A percentile compares a stretch with the other conserved stretches of the same genome.
phyloP scores from a whole-genome alignment of 2,329 filamentous ascomycete genomes.

The Trichoderma guizhouense region DNA sequence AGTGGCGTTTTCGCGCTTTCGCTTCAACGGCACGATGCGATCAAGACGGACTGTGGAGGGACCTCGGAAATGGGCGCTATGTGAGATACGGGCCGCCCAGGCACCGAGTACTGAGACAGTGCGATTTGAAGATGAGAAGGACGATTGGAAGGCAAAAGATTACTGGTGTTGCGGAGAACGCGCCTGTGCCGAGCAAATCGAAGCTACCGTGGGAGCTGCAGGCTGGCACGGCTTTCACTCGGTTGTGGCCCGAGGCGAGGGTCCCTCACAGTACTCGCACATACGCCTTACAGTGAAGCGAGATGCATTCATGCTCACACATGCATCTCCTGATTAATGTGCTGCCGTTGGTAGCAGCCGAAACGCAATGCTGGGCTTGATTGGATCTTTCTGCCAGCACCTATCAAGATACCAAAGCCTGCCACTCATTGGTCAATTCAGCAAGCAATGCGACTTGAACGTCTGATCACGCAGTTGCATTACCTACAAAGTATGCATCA shows the following conservation, averaged over 20 bases:
- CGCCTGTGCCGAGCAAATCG: background rate
- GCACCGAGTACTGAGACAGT: slow-evolving; percentile 1
- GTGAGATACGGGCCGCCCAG: background rate
- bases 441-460: background rate
- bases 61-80: background rate
- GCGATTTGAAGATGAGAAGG: background rate
- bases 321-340: background rate
- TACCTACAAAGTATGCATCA: background rate
- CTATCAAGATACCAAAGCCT: background rate
- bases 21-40: background rate
- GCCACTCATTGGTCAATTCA: background rate
- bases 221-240: slow-evolving; percentile 3
- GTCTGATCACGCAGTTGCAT: background rate
- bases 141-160: background rate
- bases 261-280: slow-evolving; percentile 10
- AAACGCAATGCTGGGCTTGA: background rate
- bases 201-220: background rate
- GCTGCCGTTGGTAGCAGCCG: background rate
- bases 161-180: background rate
- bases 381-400: background rate
- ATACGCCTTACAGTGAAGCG: slow-evolving; percentile 4
- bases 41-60: background rate
- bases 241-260: slow-evolving; percentile 6
- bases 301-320: background rate
- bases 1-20: slow-evolving; percentile 6